Percentiles rank a stretch among this genome's conserved stretches.
Evolutionary conservation across 768 basidiomycete species (phyloP).

Genomic region (Zangia roseola): DNA sequence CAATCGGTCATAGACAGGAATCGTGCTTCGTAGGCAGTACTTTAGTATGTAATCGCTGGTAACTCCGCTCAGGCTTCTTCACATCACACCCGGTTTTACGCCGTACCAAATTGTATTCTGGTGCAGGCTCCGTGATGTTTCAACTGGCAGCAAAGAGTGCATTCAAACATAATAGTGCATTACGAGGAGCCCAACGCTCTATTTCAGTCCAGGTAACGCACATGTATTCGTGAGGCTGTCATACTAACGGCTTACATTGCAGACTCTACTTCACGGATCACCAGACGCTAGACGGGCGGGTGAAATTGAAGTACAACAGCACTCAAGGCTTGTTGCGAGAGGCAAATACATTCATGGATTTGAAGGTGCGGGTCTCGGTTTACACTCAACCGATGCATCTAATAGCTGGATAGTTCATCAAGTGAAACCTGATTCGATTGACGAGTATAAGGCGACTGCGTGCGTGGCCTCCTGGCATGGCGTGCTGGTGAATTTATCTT

Average conservation of each 20-base stretch:
- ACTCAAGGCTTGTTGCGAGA: slow-evolving; percentile 85
- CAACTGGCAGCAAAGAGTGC: slow-evolving; percentile 15
- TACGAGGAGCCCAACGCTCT: slow-evolving; percentile 38
- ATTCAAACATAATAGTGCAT: slow-evolving; percentile 11
- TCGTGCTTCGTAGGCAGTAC: no score
- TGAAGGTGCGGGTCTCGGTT: slow-evolving; percentile 52
- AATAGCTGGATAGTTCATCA: slow-evolving; percentile 60
- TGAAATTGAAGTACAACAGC: slow-evolving; percentile 72
- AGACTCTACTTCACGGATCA: slow-evolving; percentile 93
- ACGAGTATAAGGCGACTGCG: slow-evolving; percentile 89
- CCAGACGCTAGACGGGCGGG: slow-evolving; percentile 84
- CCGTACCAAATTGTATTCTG: not conserved
- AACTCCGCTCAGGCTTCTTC: slow-evolving; percentile 28
- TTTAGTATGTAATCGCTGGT: no score
- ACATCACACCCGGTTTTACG: slow-evolving; percentile 2
- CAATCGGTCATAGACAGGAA: no score
- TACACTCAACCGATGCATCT: not conserved
- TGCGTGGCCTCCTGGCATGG: slow-evolving; percentile 38
- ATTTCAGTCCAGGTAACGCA: slow-evolving; percentile 64
- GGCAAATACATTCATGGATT: slow-evolving; percentile 94
- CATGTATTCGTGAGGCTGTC: slow-evolving; percentile 18
- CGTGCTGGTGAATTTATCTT: slow-evolving; percentile 5
- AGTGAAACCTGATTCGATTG: slow-evolving; percentile 77
- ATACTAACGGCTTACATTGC: slow-evolving; percentile 28
- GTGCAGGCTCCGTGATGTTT: slow-evolving; percentile 20